A percentile compares a stretch with the other conserved stretches of the same genome.
Conservation (phyloP, 139 green algal species). For the Spirogloea muscicola region DNA sequence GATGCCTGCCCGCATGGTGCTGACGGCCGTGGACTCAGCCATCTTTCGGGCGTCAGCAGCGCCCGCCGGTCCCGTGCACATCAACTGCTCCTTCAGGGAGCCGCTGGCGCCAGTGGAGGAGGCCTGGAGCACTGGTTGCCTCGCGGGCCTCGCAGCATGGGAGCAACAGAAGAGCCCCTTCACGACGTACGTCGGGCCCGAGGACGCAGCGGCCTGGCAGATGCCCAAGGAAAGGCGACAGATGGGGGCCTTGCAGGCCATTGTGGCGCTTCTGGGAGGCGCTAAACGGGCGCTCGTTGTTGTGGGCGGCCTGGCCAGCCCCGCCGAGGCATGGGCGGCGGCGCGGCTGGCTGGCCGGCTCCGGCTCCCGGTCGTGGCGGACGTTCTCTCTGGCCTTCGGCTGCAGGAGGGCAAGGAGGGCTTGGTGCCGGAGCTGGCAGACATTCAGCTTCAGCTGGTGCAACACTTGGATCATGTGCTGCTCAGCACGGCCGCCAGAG, state of each 20-base stretch:
- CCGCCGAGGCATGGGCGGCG: constrained; percentile 7
- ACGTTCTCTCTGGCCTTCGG: constrained; percentile 54
- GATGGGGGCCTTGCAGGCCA: too few species aligned
- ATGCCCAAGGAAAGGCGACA: too few species aligned
- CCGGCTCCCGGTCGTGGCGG: constrained; percentile 79
- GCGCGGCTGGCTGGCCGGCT: constrained; percentile 50
- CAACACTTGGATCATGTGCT: constrained; percentile 49
- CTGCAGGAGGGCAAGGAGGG: constrained; percentile 24
- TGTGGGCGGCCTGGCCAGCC: constrained; percentile 4
- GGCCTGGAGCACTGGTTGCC: constrained; percentile 27
- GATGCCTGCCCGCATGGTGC: constrained; percentile 57
- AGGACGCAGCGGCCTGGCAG: too few species aligned
- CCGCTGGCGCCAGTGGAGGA: constrained; percentile 71
- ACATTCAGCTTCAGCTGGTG: too few species aligned
- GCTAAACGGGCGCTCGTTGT: constrained; percentile 44
- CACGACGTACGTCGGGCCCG: too few species aligned
- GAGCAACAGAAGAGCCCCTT: too few species aligned
- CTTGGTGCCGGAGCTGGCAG: neutral
- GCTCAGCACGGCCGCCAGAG: constrained; percentile 19
- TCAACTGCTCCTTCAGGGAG: constrained; percentile 92
- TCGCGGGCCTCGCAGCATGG: neutral
- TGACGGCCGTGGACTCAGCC: constrained; percentile 69
- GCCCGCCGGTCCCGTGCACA: constrained; percentile 80
- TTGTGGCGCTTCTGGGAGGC: too few species aligned
- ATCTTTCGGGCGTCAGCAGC: constrained; percentile 36